Evolutionary conservation across 2,329 filamentous ascomycete genomes (phyloP).

Genomic region (Lecanicillium sp.): DNA sequence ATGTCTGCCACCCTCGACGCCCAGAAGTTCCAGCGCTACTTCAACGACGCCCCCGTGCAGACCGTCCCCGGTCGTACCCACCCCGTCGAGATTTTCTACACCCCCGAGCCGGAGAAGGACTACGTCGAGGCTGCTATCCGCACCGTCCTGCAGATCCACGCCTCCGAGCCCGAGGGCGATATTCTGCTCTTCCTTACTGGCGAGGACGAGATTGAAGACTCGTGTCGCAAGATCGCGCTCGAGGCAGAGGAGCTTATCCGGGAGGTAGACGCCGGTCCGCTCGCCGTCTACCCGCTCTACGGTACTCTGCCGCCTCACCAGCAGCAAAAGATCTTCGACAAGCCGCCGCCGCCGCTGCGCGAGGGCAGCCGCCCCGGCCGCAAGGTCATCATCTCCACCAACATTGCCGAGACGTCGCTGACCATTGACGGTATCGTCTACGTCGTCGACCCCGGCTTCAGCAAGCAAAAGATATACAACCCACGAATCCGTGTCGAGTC

Average conservation of each 20-base stretch:
- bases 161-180: slow-evolving; percentile 85
- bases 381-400: slow-evolving; percentile 91
- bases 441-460: slow-evolving; percentile 98
- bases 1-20: slow-evolving; percentile 98
- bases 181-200: slow-evolving; percentile 92
- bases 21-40: slow-evolving; percentile 96
- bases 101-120: slow-evolving; percentile 88
- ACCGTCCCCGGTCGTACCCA: slow-evolving; percentile 93
- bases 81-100: slow-evolving; percentile 98
- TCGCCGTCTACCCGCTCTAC: slow-evolving; percentile 90
- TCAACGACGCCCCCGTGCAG: slow-evolving; percentile 86
- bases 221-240: slow-evolving; percentile 81
- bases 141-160: slow-evolving; percentile 95
- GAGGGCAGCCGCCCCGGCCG: slow-evolving; percentile 80
- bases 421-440: slow-evolving; percentile 99
- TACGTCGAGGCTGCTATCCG: slow-evolving; percentile 94
- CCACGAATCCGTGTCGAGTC: slow-evolving; percentile 94
- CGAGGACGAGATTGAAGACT: slow-evolving; percentile 98
- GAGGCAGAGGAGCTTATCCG: slow-evolving; percentile 88
- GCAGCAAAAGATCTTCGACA: slow-evolving; percentile 93
- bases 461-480: slow-evolving; percentile 99
- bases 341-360: slow-evolving; percentile 66
- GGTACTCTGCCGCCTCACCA: slow-evolving; percentile 86
- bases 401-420: slow-evolving; percentile 95
- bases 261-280: slow-evolving; percentile 84